Percentiles rank a stretch among this genome's conserved stretches.
These are phyloP conservation scores for Arthromyces matolae DNA, from an alignment of 768 basidiomycete genomes.

Conservation along the genomic window DNA sequence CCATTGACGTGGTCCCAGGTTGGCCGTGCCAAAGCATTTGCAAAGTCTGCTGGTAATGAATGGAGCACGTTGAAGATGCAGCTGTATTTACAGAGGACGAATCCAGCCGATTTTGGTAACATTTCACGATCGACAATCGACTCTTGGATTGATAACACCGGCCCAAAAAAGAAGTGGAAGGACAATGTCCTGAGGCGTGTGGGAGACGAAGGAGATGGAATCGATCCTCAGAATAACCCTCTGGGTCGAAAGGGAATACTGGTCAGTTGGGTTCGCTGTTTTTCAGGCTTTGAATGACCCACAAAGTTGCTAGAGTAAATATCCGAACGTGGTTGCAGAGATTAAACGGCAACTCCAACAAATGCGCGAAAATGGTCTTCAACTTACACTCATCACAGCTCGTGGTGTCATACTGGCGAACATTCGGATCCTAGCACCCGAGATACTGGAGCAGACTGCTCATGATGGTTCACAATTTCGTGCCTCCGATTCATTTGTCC, in stretches of 20 bases:
- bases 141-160: not conserved
- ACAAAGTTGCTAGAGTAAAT: not conserved
- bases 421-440: not conserved
- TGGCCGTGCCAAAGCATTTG: not conserved
- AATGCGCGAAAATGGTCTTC: not conserved
- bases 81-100: not conserved
- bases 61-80: not conserved
- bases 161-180: not conserved
- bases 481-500: slow-evolving; percentile 22
- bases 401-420: not conserved
- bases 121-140: not conserved
- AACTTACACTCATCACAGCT: not conserved
- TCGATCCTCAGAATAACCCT: not conserved
- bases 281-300: not conserved
- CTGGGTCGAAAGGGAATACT: not conserved
- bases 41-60: not conserved
- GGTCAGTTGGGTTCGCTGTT: not conserved
- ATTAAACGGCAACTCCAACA: not conserved
- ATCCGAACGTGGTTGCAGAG: not conserved
- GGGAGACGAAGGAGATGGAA: not conserved
- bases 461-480: slow-evolving; percentile 25
- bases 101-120: not conserved
- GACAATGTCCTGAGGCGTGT: not conserved
- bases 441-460: not conserved
- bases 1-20: not conserved